These are phyloP conservation scores for Tylopilus subfusipes DNA, from an alignment of 768 basidiomycete genomes.

Conservation along the genomic window DNA sequence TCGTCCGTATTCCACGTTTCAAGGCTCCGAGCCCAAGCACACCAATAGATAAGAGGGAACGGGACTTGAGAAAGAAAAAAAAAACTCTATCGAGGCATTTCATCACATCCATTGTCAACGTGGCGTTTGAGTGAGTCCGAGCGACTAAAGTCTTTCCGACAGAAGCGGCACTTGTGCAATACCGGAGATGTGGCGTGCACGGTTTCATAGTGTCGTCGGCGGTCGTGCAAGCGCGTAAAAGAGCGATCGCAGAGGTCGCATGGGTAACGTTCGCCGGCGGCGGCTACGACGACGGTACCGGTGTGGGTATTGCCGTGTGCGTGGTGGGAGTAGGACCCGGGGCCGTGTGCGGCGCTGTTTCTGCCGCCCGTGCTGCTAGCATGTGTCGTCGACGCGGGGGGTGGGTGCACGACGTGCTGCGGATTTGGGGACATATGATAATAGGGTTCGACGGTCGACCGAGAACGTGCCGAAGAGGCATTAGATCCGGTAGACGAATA, in stretches of 20 bases:
- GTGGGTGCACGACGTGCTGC: slow-evolving; percentile 28
- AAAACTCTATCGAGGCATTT: slow-evolving; percentile 43
- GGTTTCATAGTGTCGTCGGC: slow-evolving; percentile 77
- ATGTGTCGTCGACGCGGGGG: slow-evolving; percentile 12
- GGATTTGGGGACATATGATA: slow-evolving; percentile 40
- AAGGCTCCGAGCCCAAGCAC: slow-evolving; percentile 12
- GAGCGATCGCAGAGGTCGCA: slow-evolving; percentile 77
- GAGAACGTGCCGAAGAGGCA: slow-evolving; percentile 25
- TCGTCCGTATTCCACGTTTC: slow-evolving; percentile 12
- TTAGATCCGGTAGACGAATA: slow-evolving; percentile 31
- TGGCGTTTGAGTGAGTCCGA: slow-evolving; percentile 79
- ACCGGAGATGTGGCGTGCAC: slow-evolving; percentile 65
- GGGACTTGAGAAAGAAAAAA: not conserved
- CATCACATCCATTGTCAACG: slow-evolving; percentile 76
- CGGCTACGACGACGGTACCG: slow-evolving; percentile 13
- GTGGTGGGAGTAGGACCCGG: slow-evolving; percentile 3
- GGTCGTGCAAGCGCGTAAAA: slow-evolving; percentile 77
- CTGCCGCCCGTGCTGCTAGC: slow-evolving; percentile 12
- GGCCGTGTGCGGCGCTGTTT: slow-evolving; percentile 8
- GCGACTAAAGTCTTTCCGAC: slow-evolving; percentile 77
- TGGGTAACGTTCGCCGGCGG: slow-evolving; percentile 58
- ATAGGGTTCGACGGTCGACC: slow-evolving; percentile 36
- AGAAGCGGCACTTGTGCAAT: slow-evolving; percentile 67
- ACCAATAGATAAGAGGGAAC: slow-evolving; percentile 1
- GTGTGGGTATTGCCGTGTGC: slow-evolving; percentile 9